Percentiles rank a stretch among this genome's conserved stretches.
Evolutionary conservation across 495 filamentous ascomycete genomes (phyloP).

Genomic region (Clavariopsis aquatica): DNA sequence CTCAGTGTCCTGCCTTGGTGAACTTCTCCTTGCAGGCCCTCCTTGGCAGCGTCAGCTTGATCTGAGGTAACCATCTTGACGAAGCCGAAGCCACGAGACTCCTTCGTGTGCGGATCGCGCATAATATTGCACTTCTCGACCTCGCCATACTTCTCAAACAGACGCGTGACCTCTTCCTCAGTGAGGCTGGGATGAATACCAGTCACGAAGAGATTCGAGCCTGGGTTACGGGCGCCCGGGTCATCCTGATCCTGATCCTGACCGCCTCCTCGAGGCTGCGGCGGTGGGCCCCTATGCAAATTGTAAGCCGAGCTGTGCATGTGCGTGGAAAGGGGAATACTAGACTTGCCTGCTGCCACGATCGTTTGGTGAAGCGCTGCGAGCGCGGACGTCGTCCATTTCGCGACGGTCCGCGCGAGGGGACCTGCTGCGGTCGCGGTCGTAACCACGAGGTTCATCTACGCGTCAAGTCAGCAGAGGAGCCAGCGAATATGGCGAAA

Average conservation of each 20-base stretch:
- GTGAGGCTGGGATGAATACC: conserved; percentile 94
- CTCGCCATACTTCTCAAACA: conserved; percentile 98
- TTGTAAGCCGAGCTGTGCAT: neutral
- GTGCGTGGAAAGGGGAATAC: too few relatives aligned
- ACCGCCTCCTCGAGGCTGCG: conserved; percentile 43
- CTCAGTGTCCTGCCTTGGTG: conserved; percentile 94
- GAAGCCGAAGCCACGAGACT: conserved; percentile 98
- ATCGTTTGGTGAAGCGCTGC: conserved; percentile 60
- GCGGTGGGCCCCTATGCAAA: conserved; percentile 46
- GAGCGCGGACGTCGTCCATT: conserved; percentile 50
- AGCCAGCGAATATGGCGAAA: conserved; percentile 8
- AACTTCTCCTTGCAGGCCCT: conserved; percentile 90
- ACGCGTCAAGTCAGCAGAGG: conserved; percentile 27
- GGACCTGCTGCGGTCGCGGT: conserved; percentile 86
- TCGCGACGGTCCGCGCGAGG: conserved; percentile 74
- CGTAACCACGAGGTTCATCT: conserved; percentile 44
- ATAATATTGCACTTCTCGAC: conserved; percentile 99
- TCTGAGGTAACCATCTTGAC: conserved; percentile 97
- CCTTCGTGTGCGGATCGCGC: conserved; percentile 95
- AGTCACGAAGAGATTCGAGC: conserved; percentile 98
- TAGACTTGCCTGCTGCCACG: conserved; percentile 76
- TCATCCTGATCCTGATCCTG: conserved; percentile 60
- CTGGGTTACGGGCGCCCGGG: conserved; percentile 81
- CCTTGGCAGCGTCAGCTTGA: conserved; percentile 93
- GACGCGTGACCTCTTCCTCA: conserved; percentile 85